Evolutionary conservation across 306 rosid genomes (phyloP).

Genomic region (Parietaria judaica): DNA sequence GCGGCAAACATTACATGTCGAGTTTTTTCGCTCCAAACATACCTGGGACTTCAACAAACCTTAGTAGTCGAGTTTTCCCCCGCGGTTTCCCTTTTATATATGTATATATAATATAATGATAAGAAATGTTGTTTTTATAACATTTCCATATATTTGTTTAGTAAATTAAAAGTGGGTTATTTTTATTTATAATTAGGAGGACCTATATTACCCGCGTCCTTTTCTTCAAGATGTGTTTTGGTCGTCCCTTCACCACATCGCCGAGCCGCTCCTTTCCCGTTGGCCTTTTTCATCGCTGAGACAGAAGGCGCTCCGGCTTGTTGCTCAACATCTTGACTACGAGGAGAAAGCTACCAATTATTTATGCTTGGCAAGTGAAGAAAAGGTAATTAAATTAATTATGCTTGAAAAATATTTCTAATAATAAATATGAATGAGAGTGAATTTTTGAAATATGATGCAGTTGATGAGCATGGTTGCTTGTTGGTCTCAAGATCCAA

Average conservation of each 20-base stretch:
- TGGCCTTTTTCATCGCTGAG: background rate
- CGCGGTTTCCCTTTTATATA: too few relatives aligned
- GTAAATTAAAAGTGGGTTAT: too few relatives aligned
- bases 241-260: background rate
- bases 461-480: background rate
- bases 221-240: background rate
- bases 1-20: conserved; percentile 31
- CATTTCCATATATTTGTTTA: too few relatives aligned
- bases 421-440: background rate
- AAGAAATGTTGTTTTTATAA: too few relatives aligned
- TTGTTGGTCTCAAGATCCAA: conserved; percentile 25
- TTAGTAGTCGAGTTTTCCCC: background rate
- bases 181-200: background rate
- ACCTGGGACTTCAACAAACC: too few relatives aligned
- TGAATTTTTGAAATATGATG: background rate
- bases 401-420: too few relatives aligned
- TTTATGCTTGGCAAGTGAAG: background rate
- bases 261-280: background rate
- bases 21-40: too few relatives aligned
- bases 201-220: background rate
- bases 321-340: background rate
- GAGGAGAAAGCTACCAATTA: background rate
- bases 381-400: background rate
- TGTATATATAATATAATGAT: too few relatives aligned
- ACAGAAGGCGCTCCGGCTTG: background rate